Evolutionary conservation across 495 filamentous ascomycete species (phyloP).

Genomic region (Annulohypoxylon bovei): DNA sequence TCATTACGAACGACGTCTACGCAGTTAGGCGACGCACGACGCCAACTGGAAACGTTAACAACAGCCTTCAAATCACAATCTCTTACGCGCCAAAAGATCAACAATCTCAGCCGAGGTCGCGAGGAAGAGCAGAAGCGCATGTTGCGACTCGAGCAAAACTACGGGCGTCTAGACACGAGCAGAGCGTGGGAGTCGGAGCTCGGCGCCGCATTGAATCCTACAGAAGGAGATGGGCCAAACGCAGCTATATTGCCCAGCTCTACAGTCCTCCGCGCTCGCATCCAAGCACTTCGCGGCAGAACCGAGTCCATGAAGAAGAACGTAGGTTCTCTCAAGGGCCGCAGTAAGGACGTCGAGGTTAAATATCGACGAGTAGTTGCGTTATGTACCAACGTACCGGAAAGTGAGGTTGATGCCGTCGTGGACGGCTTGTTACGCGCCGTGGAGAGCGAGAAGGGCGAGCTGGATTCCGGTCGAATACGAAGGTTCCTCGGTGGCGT

Average conservation of each 20-base stretch:
- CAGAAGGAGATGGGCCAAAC: slow-evolving; percentile 24
- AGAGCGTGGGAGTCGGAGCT: slow-evolving; percentile 55
- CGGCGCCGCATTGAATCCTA: slow-evolving; percentile 36
- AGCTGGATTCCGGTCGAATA: slow-evolving; percentile 74
- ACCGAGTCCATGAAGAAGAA: slow-evolving; percentile 68
- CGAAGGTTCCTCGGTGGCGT: slow-evolving; percentile 78
- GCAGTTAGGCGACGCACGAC: slow-evolving; percentile 77
- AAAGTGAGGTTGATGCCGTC: slow-evolving; percentile 70
- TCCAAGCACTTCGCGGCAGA: slow-evolving; percentile 61
- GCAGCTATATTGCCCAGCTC: slow-evolving; percentile 48
- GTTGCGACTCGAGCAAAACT: slow-evolving; percentile 50
- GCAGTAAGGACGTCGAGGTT: slow-evolving; percentile 72
- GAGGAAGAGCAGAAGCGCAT: slow-evolving; percentile 60
- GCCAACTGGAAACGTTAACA: slow-evolving; percentile 72
- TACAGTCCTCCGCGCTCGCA: slow-evolving; percentile 54
- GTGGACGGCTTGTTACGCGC: slow-evolving; percentile 70
- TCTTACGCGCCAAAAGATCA: slow-evolving; percentile 54
- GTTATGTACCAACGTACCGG: slow-evolving; percentile 72
- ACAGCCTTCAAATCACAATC: slow-evolving; percentile 60
- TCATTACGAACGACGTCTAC: slow-evolving; percentile 82
- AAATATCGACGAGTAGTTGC: slow-evolving; percentile 76
- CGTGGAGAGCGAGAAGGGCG: slow-evolving; percentile 76
- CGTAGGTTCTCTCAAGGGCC: slow-evolving; percentile 63
- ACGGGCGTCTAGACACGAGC: slow-evolving; percentile 49
- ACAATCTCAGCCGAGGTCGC: slow-evolving; percentile 59